phyloP scores from a whole-genome alignment of 2,329 filamentous ascomycete genomes.

The Sclerotinia trifoliorum region DNA sequence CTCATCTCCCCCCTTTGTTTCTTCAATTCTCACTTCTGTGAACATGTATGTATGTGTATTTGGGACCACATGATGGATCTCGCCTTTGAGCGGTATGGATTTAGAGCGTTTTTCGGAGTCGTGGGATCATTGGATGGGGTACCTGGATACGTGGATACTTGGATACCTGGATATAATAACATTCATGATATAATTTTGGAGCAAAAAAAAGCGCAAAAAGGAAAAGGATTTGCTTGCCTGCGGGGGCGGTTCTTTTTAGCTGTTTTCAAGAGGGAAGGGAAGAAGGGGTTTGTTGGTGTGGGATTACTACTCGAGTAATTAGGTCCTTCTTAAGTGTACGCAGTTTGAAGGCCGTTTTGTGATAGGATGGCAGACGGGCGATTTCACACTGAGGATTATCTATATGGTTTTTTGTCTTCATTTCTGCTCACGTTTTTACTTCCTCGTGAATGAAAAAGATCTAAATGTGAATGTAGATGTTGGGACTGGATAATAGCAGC shows the following conservation, averaged over 20 bases:
- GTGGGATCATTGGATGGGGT: background rate
- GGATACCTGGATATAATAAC: background rate
- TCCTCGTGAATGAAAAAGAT: background rate
- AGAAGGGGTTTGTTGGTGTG: background rate
- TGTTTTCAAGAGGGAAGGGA: background rate
- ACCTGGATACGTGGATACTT: background rate
- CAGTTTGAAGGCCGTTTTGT: background rate
- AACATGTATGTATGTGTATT: background rate
- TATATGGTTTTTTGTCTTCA: background rate
- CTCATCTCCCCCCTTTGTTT: background rate
- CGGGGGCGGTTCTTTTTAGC: background rate
- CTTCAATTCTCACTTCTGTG: background rate
- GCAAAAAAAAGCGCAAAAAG: background rate
- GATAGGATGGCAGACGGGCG: background rate
- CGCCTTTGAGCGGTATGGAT: too few relatives aligned
- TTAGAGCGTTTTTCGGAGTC: background rate
- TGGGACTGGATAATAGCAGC: background rate
- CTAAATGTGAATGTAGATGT: too few relatives aligned
- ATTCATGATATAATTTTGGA: background rate
- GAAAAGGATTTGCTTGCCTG: background rate
- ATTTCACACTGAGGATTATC: background rate
- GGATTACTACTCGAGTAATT: background rate
- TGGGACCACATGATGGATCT: background rate
- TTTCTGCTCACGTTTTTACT: background rate
- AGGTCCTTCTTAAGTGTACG: too few relatives aligned